Evolutionary conservation across 1,284 basidiomycete species (phyloP), one percentile per base, ranked within the genome.

Genomic region (Melampsora larici-populina): DNA sequence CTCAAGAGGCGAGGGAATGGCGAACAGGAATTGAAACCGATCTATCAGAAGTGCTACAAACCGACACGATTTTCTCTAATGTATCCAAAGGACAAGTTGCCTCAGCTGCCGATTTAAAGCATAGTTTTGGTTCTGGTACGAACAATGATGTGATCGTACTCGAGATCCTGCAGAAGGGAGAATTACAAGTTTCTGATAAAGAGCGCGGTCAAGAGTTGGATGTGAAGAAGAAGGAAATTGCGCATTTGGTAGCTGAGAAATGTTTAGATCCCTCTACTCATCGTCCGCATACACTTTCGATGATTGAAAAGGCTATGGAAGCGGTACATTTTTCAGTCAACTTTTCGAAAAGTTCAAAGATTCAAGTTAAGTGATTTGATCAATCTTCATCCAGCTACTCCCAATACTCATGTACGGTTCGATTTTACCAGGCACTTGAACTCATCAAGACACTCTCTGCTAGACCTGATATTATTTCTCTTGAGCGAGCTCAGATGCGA

Each of bases 291-390:
- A 91, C 94, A 1, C 93, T 96, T 64, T 91, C 92, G 26, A 94
- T 99, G 87, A 93, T 99, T 79, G 97, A 99, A 83, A 99, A 98
- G 85, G 95, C 94, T 0, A 96, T 99, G 93, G 86, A 89, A 31
- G 95, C 98, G 83, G 90, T 93, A 7, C 94, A 95, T 15, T 97
- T 92, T 85, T 94, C 92, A 80, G 90, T 97, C 51, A 92, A 93
- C 82, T 88, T 88, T 36, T 90, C 90, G 78, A 97, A 97, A 86
- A 91, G 89, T 65, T 94, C 94, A 24, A 99, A 99, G 86, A 68
- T 65, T 33, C 74, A 76, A 33, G 72, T 75, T 64, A 36, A 63
- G 11, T 43, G 40, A 68, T n/a, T 46, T 48, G 36, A 5, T 65
- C 15, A 8, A 11, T 31, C 26, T 21, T 36, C 5, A 65, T 17